Percentiles rank a stretch among this genome's conserved stretches.
phyloP scores from a whole-genome alignment of 805 yeast species.

The Candida ficus region DNA sequence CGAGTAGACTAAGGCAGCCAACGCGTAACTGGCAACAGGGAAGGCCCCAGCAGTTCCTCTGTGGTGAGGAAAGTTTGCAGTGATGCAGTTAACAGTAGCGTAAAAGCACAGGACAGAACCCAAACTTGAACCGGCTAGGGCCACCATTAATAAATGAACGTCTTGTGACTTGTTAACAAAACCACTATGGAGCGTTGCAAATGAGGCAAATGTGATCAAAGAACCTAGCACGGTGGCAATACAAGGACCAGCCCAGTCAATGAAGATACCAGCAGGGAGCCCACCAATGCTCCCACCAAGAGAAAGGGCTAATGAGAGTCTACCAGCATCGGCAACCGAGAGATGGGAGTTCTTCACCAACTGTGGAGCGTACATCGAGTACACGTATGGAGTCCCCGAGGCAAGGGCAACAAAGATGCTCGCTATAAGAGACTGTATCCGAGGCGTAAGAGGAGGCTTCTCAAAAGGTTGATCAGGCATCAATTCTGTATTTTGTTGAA shows the following conservation, averaged over 20 bases:
- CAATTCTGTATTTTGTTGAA: too few species aligned
- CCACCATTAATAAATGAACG: constrained; percentile 38
- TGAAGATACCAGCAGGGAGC: constrained; percentile 62
- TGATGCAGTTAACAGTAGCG: constrained; percentile 45
- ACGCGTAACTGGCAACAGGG: constrained; percentile 43
- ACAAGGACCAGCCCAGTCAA: constrained; percentile 57
- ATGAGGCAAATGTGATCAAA: constrained; percentile 47
- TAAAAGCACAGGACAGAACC: constrained; percentile 60
- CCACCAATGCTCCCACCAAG: constrained; percentile 70
- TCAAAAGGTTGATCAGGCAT: neutral
- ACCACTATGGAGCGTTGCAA: constrained; percentile 42
- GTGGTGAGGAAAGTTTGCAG: constrained; percentile 61
- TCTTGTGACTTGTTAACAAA: constrained; percentile 37
- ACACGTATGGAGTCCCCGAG: constrained; percentile 71
- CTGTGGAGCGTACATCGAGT: constrained; percentile 75
- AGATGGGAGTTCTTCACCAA: constrained; percentile 51
- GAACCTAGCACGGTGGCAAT: constrained; percentile 52
- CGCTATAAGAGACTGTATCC: constrained; percentile 17
- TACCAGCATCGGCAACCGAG: constrained; percentile 57
- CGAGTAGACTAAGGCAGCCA: constrained; percentile 65
- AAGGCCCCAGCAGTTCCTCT: constrained; percentile 38
- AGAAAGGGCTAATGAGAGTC: constrained; percentile 54
- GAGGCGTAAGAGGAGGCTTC: constrained; percentile 10
- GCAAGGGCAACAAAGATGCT: constrained; percentile 49
- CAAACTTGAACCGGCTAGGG: constrained; percentile 53